phyloP scores from a whole-genome alignment of 2,329 filamentous ascomycete species.

The Monilinia laxa region DNA sequence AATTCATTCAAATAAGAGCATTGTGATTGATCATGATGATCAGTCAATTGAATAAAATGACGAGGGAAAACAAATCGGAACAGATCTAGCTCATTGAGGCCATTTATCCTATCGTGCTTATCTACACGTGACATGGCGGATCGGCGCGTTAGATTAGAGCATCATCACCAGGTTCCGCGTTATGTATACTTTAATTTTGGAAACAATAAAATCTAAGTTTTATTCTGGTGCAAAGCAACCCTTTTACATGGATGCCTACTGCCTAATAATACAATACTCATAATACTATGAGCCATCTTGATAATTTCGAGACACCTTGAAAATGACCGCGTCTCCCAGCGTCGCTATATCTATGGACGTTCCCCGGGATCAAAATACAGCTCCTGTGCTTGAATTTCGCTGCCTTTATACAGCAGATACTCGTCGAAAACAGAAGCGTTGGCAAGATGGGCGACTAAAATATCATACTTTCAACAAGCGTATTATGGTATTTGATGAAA shows the following conservation, averaged over 20 bases:
- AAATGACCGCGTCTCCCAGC: conserved; percentile 24
- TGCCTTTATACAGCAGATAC: conserved; percentile 88
- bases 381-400: conserved; percentile 77
- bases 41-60: neutral
- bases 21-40: neutral
- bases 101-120: neutral
- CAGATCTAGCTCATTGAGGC: neutral
- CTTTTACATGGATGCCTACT: neutral
- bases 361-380: conserved; percentile 49
- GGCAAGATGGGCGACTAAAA: conserved; percentile 87
- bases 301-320: conserved; percentile 5
- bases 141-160: conserved; percentile 12
- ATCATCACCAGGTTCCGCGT: conserved; percentile 8
- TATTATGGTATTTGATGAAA: conserved; percentile 85
- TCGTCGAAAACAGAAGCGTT: conserved; percentile 82
- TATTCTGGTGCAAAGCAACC: neutral
- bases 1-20: neutral
- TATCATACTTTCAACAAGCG: conserved; percentile 91
- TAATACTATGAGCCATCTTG: conserved; percentile 24
- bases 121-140: conserved; percentile 12
- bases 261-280: neutral
- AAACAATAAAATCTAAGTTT: neutral
- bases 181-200: neutral
- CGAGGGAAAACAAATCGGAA: neutral
- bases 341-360: conserved; percentile 31